Evolutionary conservation across 73 alveolate genomes (phyloP).

Genomic region (Paramecium sexaurelia): DNA sequence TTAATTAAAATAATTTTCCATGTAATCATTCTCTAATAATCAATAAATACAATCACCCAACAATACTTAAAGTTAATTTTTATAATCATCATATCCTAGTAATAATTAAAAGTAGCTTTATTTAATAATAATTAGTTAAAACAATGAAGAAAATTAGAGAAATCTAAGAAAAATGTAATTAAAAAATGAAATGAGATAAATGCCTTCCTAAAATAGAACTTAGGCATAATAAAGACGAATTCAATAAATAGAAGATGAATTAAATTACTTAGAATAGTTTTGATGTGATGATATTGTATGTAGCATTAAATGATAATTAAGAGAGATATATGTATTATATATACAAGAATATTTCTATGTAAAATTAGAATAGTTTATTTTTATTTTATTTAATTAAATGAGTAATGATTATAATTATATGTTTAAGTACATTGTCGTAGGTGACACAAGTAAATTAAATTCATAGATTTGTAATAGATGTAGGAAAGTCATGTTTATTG

Average conservation of each 20-base stretch:
- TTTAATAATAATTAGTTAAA: neutral
- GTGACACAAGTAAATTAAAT: conserved; percentile 59
- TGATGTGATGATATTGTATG: neutral
- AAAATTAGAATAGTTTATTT: neutral
- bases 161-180: neutral
- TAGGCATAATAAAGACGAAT: neutral
- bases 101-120: neutral
- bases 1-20: neutral
- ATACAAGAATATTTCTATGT: no score
- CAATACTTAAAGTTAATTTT: neutral
- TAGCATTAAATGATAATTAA: no score
- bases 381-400: neutral
- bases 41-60: neutral
- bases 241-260: conserved; percentile 8
- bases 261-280: neutral
- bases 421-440: conserved; percentile 63
- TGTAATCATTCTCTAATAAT: neutral
- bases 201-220: neutral
- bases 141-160: neutral
- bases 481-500: conserved; percentile 72
- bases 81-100: neutral
- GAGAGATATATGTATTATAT: no score
- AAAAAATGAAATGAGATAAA: neutral
- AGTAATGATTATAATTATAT: conserved; percentile 49
- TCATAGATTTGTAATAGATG: neutral